These are phyloP conservation scores for Talaromyces funiculosus DNA, from an alignment of 2,329 filamentous ascomycete species.

Conservation along the genomic window DNA sequence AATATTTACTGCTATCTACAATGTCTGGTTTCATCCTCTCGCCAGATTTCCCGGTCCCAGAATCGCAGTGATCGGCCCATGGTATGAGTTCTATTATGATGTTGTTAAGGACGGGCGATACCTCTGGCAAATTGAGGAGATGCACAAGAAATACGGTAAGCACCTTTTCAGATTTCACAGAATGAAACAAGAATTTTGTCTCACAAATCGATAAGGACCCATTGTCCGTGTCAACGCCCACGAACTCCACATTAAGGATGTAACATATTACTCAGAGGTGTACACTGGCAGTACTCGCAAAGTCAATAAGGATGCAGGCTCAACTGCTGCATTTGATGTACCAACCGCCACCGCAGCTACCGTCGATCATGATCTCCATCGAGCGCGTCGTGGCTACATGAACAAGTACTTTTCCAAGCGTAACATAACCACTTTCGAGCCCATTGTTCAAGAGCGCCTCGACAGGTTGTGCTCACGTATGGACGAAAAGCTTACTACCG, in stretches of 20 bases:
- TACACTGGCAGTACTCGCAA: background rate
- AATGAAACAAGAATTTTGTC: constrained; percentile 16
- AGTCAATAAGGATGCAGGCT: background rate
- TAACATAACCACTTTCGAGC: background rate
- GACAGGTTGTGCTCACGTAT: background rate
- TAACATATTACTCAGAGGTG: background rate
- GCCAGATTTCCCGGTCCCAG: constrained; percentile 26
- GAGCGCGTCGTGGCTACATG: constrained; percentile 19
- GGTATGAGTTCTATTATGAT: constrained; percentile 34
- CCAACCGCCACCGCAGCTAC: background rate
- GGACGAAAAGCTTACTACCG: background rate
- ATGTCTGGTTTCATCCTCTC: constrained; percentile 29
- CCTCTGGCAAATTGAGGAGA: constrained; percentile 27
- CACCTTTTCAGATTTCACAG: background rate
- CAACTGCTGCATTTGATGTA: background rate
- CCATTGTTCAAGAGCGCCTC: constrained; percentile 2
- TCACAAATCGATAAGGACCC: background rate
- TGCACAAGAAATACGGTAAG: constrained; percentile 32
- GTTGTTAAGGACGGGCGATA: constrained; percentile 28
- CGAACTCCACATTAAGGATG: constrained; percentile 20
- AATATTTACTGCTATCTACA: constrained; percentile 5
- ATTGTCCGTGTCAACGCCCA: constrained; percentile 30
- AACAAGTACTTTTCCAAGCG: constrained; percentile 23
- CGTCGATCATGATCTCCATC: background rate
- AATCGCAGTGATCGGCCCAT: constrained; percentile 26